Percentiles rank a stretch among this genome's conserved stretches.
These are phyloP conservation scores for Phragmites australis DNA, from an alignment of 176 grass and related monocot species.

Conservation along the genomic window DNA sequence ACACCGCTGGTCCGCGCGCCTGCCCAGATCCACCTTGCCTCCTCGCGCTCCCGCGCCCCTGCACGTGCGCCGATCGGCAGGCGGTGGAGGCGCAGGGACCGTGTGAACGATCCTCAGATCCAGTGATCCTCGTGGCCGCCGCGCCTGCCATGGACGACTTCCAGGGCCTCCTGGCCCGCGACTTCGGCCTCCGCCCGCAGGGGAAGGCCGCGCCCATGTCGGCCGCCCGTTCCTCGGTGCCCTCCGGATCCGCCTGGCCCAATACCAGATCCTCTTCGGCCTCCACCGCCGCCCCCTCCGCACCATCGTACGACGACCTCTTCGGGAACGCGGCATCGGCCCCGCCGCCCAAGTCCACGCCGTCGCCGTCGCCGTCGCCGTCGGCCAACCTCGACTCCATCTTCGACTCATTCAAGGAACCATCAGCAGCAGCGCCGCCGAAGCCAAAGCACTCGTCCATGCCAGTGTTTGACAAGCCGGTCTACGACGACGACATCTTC, in stretches of 20 bases:
- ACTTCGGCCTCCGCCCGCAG: slow-evolving; percentile 66
- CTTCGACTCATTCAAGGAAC: slow-evolving; percentile 50
- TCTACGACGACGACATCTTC: slow-evolving; percentile 72
- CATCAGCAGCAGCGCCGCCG: slow-evolving; percentile 11
- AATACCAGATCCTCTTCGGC: slow-evolving; percentile 53
- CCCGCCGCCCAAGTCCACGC: slow-evolving; percentile 26
- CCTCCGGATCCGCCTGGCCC: slow-evolving; percentile 40
- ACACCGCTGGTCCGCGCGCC: not conserved
- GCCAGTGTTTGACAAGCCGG: slow-evolving; percentile 55
- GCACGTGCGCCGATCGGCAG: not conserved
- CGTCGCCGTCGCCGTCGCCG: slow-evolving; percentile 27
- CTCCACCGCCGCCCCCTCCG: slow-evolving; percentile 32
- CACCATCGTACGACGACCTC: slow-evolving; percentile 63
- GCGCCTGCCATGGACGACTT: slow-evolving; percentile 55
- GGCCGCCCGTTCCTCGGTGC: slow-evolving; percentile 40
- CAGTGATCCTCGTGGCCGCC: not conserved
- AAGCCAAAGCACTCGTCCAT: slow-evolving; percentile 48
- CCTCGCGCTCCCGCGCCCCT: not conserved
- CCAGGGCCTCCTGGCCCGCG: slow-evolving; percentile 56
- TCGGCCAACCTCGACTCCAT: slow-evolving; percentile 50
- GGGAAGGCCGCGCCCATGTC: slow-evolving; percentile 71
- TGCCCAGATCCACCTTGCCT: slow-evolving; percentile 17
- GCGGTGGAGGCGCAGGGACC: not conserved
- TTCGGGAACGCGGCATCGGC: slow-evolving; percentile 48
- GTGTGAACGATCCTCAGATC: slow-evolving; percentile 15